Evolutionary conservation across 805 yeast genomes (phyloP), one percentile per base, ranked within the genome.

Genomic region (Priceomyces fermenticarens): DNA sequence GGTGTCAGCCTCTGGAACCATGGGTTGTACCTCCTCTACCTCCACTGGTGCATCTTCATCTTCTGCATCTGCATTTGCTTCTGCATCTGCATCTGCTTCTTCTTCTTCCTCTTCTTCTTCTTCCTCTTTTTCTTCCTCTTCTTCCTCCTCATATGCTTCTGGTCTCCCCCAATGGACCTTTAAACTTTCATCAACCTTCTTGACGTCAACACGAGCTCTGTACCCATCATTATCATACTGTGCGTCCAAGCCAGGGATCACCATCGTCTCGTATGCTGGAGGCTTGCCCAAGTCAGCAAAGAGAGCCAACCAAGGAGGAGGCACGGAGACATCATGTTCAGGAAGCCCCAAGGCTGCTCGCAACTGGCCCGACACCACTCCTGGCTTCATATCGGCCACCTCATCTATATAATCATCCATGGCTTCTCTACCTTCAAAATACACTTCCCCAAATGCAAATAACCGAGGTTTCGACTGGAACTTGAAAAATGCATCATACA

Each of bases 401-500:
- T 57, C 58, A 9, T 51, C 54, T 3, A 54, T 47, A 41, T 48
- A 61, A 17, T 75, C 81, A 37, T 73, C 77, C 12, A 50, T 49
- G 10, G 67, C 51, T 41, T 83, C 88, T 47, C 83, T 72, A 4
- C 90, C 91, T 55, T 90, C 97, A 52, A 74, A 85, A 60, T 79
- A 88, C 9, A 86, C 59, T 42, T 88, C 91, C 10, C 98, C 98
- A 62, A 71, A 83, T 2, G 68, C 72, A 15, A 78, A 72, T 36
- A 91, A 51, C 32, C 72, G 67, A 0, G 97, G 97, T 51, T 80
- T 83, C 0, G 81, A 70, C 53, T 91, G 96, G 52, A 76, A 67
- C 55, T 83, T 83, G 73, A 88, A 90, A 54, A 91, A 90, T 0
- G 97, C 96, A 58, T 87, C 86, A 55, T 88, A 81, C 14, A 91